Evolutionary conservation across 768 basidiomycete genomes (phyloP), one percentile per base, ranked within the genome.

Genomic region (Podaxis sp.): DNA sequence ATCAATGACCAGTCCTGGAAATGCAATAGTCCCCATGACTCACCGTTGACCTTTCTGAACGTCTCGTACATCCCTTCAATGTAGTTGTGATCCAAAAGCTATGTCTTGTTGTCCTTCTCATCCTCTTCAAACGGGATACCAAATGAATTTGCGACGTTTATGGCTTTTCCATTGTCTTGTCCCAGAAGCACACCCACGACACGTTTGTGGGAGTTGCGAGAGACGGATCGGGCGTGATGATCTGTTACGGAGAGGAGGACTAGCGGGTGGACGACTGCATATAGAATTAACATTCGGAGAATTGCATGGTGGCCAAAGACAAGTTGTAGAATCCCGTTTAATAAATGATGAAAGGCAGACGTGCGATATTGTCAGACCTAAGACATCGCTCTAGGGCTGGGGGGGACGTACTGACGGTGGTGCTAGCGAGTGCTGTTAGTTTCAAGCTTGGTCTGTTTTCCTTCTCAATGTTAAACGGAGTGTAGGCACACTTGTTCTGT

Each of bases 31-130:
- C 1, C 17, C 17, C 36, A 52, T 3, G n/a, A 72, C 79, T 65
- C 68, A 97, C 96, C 96, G 72, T 97, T 98, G 62, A 99, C 96
- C 78, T 98, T 99, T 79, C 92, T 93, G 78, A 99, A 99, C 95
- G 99, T 97, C 71, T 93, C 93, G 76, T 93, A 96, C 97, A 99
- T 99, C 63, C 90, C 88, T 74, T 97, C 95, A 63, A 98, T 94
- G 73, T 97, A 99, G 74, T 98, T 96, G 76, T 98, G 91, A 75
- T 99, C 97, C 70, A 99, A 82, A 76, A 99, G 99, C 95, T 96
- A 99, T 51, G 96, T 98, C 84, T 95, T 94, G 70, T 89, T 90
- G 77, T 99, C 97, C 77, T 90, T 91, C 74, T 98, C 96, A 75
- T 98, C 97, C 73, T 99, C 97, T 71, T 99, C 97, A 73, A 99